Base-by-base conservation (phyloP, 176 grass and related monocot genomes). In the Rhynchospora tenuis region DNA sequence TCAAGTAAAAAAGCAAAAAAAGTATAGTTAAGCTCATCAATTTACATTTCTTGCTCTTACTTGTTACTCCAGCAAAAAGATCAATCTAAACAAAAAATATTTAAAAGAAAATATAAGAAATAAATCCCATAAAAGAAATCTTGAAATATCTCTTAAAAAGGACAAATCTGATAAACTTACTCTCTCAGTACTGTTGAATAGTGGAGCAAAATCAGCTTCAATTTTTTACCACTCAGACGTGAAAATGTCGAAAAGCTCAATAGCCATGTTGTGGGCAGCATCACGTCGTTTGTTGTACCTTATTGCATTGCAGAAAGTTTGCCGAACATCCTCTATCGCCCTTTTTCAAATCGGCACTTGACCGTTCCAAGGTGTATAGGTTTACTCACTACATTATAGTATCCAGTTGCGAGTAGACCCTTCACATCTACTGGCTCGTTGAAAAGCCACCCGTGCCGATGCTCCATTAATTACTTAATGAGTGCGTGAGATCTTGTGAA, bases 341-440 rank as follows among this genome's bases (percentile, higher is more conserved):
- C 28, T 24, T 81, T 71, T 6, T 64, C 58, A 24, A 86, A 75
- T 26, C 84, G 73, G 33, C 46, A 69, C 16, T 86, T 86, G 20
- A 86, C 75, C 0, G 84, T 86, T 43, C 84, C 84, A 43, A 86
- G 73, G 76, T 86, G 75, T 75, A 86, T 86, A 4, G 84, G 84
- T 45, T 52, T 43, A 38, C 57, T 80, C 20, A 86, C 67, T 46
- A 86, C 57, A 8, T 33, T 42, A 15, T 68, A 67, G 26, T 86
- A 86, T 13, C 66, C 84, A 54, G 12, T 1, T n/a, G 78, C 6
- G 16, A 61, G 60, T 16, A 86, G 72, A 43, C 19, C 75, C 27
- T 86, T 70, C 17, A 70, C 74, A 47, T 86, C 84, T 4, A 86
- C 84, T 22, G 84, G 84, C 5, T 16, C 31, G 24, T 80, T 86